Evolutionary conservation across 2,329 filamentous ascomycete genomes (phyloP).

Genomic region (Pleomassaria siparia): DNA sequence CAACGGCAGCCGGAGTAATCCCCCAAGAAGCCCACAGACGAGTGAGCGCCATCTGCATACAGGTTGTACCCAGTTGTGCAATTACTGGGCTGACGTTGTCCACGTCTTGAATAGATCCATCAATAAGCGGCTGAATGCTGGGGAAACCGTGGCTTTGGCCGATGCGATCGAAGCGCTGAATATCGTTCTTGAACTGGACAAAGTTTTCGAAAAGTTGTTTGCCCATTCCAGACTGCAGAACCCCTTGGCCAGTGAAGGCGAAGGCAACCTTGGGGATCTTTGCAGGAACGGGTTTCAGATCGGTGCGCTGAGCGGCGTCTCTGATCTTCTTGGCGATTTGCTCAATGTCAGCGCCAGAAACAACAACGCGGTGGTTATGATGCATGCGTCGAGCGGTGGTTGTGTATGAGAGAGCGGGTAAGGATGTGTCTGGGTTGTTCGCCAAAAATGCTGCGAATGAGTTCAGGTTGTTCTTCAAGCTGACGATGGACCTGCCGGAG

Average conservation of each 20-base stretch:
- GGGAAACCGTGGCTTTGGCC: constrained; percentile 34
- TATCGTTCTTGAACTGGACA: constrained; percentile 30
- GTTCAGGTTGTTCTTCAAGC: constrained; percentile 15
- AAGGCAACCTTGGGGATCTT: constrained; percentile 36
- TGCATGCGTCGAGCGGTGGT: constrained; percentile 28
- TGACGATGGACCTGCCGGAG: constrained; percentile 8
- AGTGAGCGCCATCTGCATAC: constrained; percentile 42
- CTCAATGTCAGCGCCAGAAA: constrained; percentile 6
- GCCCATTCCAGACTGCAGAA: constrained; percentile 20
- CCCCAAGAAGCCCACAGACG: constrained; percentile 16
- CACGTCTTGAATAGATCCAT: constrained; percentile 6
- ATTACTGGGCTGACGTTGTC: constrained; percentile 7
- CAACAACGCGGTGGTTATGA: constrained; percentile 18
- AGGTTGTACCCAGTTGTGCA: constrained; percentile 45
- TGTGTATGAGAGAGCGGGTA: constrained; percentile 24
- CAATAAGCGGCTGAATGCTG: constrained; percentile 21
- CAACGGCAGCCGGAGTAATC: constrained; percentile 13
- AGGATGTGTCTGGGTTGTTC: constrained; percentile 7
- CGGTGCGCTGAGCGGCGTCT: neutral
- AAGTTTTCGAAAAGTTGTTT: constrained; percentile 19
- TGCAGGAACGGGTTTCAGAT: constrained; percentile 8
- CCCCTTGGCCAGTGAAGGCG: constrained; percentile 45
- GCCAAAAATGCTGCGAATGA: constrained; percentile 14
- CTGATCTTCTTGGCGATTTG: constrained; percentile 6
- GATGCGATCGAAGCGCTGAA: constrained; percentile 33